These are phyloP conservation scores for Penicillium sp. DNA, from an alignment of 2,329 filamentous ascomycete genomes.

Conservation along the genomic window DNA sequence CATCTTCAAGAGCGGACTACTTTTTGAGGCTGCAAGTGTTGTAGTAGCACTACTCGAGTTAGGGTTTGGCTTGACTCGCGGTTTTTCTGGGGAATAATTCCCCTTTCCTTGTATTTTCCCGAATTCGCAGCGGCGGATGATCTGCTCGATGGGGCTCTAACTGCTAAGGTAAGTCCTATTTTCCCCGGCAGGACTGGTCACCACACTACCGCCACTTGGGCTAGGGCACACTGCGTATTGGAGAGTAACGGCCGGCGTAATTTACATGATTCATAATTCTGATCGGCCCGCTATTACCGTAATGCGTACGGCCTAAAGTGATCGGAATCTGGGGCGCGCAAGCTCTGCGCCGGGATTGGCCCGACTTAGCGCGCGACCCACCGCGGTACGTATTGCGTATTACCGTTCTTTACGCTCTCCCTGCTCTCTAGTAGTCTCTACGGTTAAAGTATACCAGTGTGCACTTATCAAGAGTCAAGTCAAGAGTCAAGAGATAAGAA, in stretches of 20 bases:
- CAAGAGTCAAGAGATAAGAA: too few relatives aligned
- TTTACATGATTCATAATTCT: background rate
- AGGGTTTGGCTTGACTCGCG: background rate
- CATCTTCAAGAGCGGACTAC: too few relatives aligned
- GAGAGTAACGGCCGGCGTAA: too few relatives aligned
- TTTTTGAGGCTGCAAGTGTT: too few relatives aligned
- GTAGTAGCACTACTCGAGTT: background rate
- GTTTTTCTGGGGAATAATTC: background rate
- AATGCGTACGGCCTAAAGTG: background rate
- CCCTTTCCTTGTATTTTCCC: slow-evolving; percentile 6
- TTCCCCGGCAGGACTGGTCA: background rate
- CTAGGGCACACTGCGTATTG: too few relatives aligned
- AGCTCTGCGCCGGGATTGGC: slow-evolving; percentile 4
- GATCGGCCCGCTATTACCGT: too few relatives aligned
- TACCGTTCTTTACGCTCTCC: too few relatives aligned
- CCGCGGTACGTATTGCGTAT: background rate
- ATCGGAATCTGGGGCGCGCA: slow-evolving; percentile 10
- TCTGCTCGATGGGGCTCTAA: background rate
- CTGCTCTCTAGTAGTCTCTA: too few relatives aligned
- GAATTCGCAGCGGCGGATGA: background rate
- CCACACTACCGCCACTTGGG: too few relatives aligned
- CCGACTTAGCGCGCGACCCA: slow-evolving; percentile 7
- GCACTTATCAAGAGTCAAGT: too few relatives aligned
- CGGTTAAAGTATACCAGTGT: too few relatives aligned
- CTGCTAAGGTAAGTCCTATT: background rate